These are phyloP conservation scores for Nitzschia putrida DNA, from an alignment of 108 stramenopile species.

Conservation along the genomic window DNA sequence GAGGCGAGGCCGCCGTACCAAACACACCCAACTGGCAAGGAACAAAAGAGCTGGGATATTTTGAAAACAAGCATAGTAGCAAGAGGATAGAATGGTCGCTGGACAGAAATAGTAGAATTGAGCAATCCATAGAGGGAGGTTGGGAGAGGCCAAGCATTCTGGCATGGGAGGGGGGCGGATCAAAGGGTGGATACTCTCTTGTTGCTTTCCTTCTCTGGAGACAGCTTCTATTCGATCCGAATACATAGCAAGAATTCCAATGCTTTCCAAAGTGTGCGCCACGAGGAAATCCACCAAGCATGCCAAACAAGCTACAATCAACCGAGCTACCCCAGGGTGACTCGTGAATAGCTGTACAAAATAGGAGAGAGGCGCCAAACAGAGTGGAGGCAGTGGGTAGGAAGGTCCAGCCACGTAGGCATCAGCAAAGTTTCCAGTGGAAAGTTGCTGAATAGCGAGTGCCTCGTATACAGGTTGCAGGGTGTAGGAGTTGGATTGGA, in stretches of 20 bases:
- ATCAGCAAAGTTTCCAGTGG: constrained; percentile 9
- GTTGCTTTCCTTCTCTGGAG: constrained; percentile 24
- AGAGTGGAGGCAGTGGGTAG: constrained; percentile 36
- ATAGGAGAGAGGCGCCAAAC: constrained; percentile 2
- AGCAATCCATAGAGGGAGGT: constrained; percentile 41
- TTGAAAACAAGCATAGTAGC: constrained; percentile 42
- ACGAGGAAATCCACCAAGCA: constrained; percentile 32
- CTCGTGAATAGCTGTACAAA: too few species aligned
- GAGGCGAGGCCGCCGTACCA: constrained; percentile 19
- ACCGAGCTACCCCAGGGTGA: too few species aligned
- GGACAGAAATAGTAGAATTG: constrained; percentile 60
- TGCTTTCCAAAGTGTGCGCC: constrained; percentile 24
- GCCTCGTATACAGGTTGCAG: constrained; percentile 33
- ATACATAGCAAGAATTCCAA: constrained; percentile 10
- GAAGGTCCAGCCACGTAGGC: constrained; percentile 21
- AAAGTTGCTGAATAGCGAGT: constrained; percentile 21
- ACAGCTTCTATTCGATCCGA: constrained; percentile 1
- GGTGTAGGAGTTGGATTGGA: constrained; percentile 17
- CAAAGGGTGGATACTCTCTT: constrained; percentile 22
- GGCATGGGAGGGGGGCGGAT: constrained; percentile 29
- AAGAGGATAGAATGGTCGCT: constrained; percentile 45
- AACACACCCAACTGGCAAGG: constrained; percentile 37
- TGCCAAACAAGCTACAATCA: constrained; percentile 13
- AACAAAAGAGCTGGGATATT: constrained; percentile 48
- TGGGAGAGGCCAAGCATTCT: constrained; percentile 28